These are phyloP conservation scores for Blakeslea trispora DNA, from an alignment of 371 early-diverging fungal species.

Conservation along the genomic window DNA sequence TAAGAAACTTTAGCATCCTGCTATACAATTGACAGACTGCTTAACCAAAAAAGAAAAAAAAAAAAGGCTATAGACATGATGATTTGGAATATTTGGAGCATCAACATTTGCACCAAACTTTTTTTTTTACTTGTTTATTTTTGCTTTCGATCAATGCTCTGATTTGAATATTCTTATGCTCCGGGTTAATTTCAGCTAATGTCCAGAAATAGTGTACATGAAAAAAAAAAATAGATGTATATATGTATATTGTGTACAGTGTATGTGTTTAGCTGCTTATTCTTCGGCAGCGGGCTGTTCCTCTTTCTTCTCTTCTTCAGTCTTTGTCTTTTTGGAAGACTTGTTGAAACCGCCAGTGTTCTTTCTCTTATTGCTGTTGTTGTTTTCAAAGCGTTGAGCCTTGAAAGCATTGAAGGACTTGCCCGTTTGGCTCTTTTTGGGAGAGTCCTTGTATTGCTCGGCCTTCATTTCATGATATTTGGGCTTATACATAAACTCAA, in stretches of 20 bases:
- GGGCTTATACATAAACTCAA: slow-evolving; percentile 39
- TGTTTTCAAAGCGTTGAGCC: background rate
- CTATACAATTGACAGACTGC: too few species aligned
- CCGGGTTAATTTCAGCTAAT: too few species aligned
- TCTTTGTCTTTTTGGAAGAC: slow-evolving; percentile 18
- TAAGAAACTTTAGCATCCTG: too few species aligned
- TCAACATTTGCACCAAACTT: too few species aligned
- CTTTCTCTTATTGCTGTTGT: slow-evolving; percentile 19
- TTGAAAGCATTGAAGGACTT: slow-evolving; percentile 34
- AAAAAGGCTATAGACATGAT: too few species aligned
- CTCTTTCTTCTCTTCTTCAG: slow-evolving; percentile 12
- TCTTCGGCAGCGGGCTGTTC: slow-evolving; percentile 14
- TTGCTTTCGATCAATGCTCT: too few species aligned
- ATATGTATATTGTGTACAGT: background rate
- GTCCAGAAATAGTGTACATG: too few species aligned
- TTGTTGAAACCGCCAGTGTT: slow-evolving; percentile 2
- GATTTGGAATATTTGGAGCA: too few species aligned
- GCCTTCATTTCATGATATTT: slow-evolving; percentile 23
- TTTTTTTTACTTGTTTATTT: too few species aligned
- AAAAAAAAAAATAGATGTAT: too few species aligned
- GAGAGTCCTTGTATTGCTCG: slow-evolving; percentile 28
- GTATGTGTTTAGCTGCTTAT: slow-evolving; percentile 1
- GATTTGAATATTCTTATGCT: too few species aligned
- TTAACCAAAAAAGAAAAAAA: too few species aligned
- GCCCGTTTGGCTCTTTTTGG: slow-evolving; percentile 1